Percentiles rank a stretch among this genome's conserved stretches.
These are phyloP conservation scores for Ophiocordyceps robertsii DNA, from an alignment of 2,329 filamentous ascomycete genomes.

Conservation along the genomic window DNA sequence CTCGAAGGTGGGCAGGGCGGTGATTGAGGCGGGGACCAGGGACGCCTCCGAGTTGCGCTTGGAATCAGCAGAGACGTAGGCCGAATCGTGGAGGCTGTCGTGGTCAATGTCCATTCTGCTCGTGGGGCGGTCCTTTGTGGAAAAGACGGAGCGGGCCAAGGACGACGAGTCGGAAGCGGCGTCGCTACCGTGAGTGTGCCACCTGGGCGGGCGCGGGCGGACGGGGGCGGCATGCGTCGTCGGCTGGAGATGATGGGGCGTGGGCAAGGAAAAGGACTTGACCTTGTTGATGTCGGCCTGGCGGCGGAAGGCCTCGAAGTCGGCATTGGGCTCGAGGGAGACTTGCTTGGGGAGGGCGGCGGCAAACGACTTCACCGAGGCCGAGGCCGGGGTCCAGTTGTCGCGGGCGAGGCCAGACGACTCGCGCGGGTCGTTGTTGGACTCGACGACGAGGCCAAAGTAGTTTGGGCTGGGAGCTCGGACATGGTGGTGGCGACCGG, in stretches of 20 bases:
- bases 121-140: constrained; percentile 8
- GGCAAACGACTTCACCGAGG: constrained; percentile 56
- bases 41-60: constrained; percentile 39
- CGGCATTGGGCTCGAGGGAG: constrained; percentile 61
- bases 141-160: constrained; percentile 8
- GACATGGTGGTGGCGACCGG: constrained; percentile 20
- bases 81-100: constrained; percentile 36
- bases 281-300: constrained; percentile 54
- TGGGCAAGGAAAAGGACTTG: constrained; percentile 30
- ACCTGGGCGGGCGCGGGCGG: constrained; percentile 30
- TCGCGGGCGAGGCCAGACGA: constrained; percentile 50
- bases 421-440: constrained; percentile 45
- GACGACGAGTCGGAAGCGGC: constrained; percentile 21
- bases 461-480: constrained; percentile 66
- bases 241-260: constrained; percentile 29
- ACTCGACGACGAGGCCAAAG: constrained; percentile 62
- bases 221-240: constrained; percentile 14
- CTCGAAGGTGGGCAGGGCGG: constrained; percentile 29
- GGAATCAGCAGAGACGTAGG: constrained; percentile 39
- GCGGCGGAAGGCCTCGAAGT: constrained; percentile 68
- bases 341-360: constrained; percentile 55
- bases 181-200: constrained; percentile 35
- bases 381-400: constrained; percentile 63
- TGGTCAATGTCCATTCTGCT: constrained; percentile 30
- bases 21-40: constrained; percentile 23